Evolutionary conservation across 2,329 filamentous ascomycete species (phyloP).

Genomic region (Xylariaceae sp.): DNA sequence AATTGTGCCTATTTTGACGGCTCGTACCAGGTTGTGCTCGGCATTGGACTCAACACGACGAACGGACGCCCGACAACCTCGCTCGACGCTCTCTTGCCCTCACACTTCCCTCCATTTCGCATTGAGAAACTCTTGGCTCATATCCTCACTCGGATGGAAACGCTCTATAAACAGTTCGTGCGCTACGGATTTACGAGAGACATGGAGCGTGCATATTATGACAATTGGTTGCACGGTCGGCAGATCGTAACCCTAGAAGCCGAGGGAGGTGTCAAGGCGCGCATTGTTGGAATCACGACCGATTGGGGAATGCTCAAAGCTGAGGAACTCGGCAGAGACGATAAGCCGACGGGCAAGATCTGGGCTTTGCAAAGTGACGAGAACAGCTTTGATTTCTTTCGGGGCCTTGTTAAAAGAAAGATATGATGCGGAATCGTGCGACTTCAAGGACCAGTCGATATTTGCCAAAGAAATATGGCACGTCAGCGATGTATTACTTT

Average conservation of each 20-base stretch:
- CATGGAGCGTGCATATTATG: slow-evolving; percentile 77
- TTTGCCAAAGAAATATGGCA: too few species aligned
- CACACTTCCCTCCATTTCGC: slow-evolving; percentile 55
- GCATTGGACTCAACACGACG: slow-evolving; percentile 81
- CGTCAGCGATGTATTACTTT: too few species aligned
- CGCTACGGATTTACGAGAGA: slow-evolving; percentile 69
- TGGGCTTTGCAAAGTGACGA: slow-evolving; percentile 92
- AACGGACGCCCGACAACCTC: slow-evolving; percentile 86
- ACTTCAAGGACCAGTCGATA: too few species aligned
- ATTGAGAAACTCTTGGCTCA: slow-evolving; percentile 79
- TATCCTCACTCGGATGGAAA: slow-evolving; percentile 75
- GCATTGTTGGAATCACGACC: slow-evolving; percentile 82
- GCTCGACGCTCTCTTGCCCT: slow-evolving; percentile 68
- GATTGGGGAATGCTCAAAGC: slow-evolving; percentile 87
- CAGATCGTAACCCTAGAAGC: slow-evolving; percentile 73
- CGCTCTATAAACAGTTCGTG: slow-evolving; percentile 72
- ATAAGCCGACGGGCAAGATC: slow-evolving; percentile 70
- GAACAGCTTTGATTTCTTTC: slow-evolving; percentile 98
- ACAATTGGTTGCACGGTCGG: slow-evolving; percentile 79
- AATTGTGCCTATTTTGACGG: slow-evolving; percentile 78
- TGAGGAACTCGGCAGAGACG: slow-evolving; percentile 75
- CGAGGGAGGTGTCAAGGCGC: slow-evolving; percentile 70
- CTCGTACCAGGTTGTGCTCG: slow-evolving; percentile 80
- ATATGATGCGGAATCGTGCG: slow-evolving; percentile 28
- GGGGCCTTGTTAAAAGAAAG: slow-evolving; percentile 80